These are phyloP conservation scores for Saturnispora zaruensis DNA, from an alignment of 805 yeast species.

Conservation along the genomic window DNA sequence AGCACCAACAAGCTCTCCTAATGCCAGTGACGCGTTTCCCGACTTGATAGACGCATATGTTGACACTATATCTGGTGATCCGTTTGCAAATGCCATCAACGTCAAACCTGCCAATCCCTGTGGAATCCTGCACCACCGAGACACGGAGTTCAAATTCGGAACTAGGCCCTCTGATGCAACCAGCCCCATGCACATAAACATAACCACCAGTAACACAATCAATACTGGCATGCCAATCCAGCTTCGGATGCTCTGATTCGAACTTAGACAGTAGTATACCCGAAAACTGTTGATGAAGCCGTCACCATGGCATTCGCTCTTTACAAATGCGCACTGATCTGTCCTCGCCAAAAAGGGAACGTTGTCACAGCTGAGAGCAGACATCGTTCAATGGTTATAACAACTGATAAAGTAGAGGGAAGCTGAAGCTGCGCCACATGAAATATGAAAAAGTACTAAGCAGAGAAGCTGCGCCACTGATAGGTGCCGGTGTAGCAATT, in stretches of 20 bases:
- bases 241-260: slow-evolving; percentile 10
- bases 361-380: slow-evolving; percentile 6
- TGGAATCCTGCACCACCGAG: slow-evolving; percentile 55
- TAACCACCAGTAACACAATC: slow-evolving; percentile 22
- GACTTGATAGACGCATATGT: slow-evolving; percentile 73
- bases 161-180: slow-evolving; percentile 80
- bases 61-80: slow-evolving; percentile 82
- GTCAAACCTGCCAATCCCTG: slow-evolving; percentile 86
- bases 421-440: neutral
- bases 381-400: neutral
- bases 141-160: slow-evolving; percentile 68
- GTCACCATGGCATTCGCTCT: slow-evolving; percentile 21
- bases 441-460: neutral
- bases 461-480: neutral
- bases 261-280: slow-evolving; percentile 25
- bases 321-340: slow-evolving; percentile 26
- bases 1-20: slow-evolving; percentile 89
- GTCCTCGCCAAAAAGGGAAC: slow-evolving; percentile 9
- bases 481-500: neutral
- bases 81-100: slow-evolving; percentile 83
- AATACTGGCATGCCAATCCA: slow-evolving; percentile 20
- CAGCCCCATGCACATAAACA: slow-evolving; percentile 63
- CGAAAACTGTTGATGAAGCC: slow-evolving; percentile 25
- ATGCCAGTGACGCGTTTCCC: slow-evolving; percentile 64
- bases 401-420: neutral